Conservation (phyloP, 371 early-diverging fungal species). For the Mortierella sp. region DNA sequence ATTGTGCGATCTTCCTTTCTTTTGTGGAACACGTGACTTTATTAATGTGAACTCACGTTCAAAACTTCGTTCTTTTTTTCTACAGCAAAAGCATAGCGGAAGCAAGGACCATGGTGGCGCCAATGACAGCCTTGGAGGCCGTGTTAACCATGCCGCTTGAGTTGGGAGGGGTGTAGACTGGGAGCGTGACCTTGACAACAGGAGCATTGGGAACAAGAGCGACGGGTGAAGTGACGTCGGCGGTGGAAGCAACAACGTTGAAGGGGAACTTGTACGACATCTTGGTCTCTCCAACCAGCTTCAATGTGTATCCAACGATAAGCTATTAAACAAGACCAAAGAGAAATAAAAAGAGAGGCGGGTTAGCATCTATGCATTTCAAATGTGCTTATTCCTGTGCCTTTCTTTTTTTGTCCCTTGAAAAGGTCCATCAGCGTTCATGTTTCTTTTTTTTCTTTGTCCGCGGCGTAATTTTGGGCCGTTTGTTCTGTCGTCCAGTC, state of each 20-base stretch:
- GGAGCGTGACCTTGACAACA: conserved; percentile 29
- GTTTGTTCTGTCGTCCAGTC: background rate
- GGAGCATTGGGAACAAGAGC: conserved; percentile 19
- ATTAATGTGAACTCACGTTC: background rate
- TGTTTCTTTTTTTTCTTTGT: background rate
- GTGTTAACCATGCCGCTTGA: conserved; percentile 31
- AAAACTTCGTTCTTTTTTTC: background rate
- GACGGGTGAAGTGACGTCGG: conserved; percentile 36
- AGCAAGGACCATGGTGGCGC: conserved; percentile 28
- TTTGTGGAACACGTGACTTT: background rate
- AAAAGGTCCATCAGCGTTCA: too few species aligned
- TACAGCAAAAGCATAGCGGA: conserved; percentile 38
- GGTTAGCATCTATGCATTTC: background rate
- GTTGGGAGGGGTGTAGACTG: conserved; percentile 27
- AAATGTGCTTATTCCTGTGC: background rate
- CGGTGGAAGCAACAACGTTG: conserved; percentile 25
- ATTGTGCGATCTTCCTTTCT: background rate
- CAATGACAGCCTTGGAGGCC: conserved; percentile 40
- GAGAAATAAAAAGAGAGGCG: background rate
- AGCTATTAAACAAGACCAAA: conserved; percentile 22
- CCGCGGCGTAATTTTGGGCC: conserved; percentile 3
- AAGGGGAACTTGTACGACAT: conserved; percentile 36
- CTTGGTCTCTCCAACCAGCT: conserved; percentile 17
- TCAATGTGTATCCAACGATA: conserved; percentile 34
- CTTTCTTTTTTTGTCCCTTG: background rate